Evolutionary conservation across 2,329 filamentous ascomycete species (phyloP).

Genomic region (Claviceps digitariae): DNA sequence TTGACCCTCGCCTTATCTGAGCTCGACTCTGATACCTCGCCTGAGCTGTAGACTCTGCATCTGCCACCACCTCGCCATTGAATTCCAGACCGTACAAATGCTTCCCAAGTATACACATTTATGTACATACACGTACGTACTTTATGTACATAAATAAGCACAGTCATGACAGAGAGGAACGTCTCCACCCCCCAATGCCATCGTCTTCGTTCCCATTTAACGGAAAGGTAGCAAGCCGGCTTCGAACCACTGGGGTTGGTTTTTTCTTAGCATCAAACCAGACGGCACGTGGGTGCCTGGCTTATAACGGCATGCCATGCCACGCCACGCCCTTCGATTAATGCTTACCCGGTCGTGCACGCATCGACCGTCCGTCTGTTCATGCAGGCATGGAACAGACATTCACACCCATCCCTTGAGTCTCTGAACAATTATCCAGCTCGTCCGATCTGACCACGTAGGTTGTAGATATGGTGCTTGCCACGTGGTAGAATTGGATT

Average conservation of each 20-base stretch:
- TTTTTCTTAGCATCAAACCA: background rate
- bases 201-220: no score
- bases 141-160: background rate
- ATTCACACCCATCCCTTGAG: background rate
- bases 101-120: no score
- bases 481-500: no score
- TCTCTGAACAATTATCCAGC: background rate
- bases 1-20: no score
- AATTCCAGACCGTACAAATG: no score
- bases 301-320: background rate
- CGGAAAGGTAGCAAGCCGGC: background rate
- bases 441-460: background rate
- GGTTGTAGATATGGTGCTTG: no score
- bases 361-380: background rate
- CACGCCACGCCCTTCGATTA: background rate
- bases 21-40: no score
- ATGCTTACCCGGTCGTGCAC: background rate
- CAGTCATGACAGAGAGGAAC: background rate
- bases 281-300: background rate
- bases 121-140: no score
- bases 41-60: no score
- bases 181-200: background rate
- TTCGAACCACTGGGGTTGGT: background rate
- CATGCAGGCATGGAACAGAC: no score
- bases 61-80: no score